Evolutionary conservation across 345 rosid species (phyloP), one percentile per base, ranked within the genome.

Genomic region (Physaria fendleri): DNA sequence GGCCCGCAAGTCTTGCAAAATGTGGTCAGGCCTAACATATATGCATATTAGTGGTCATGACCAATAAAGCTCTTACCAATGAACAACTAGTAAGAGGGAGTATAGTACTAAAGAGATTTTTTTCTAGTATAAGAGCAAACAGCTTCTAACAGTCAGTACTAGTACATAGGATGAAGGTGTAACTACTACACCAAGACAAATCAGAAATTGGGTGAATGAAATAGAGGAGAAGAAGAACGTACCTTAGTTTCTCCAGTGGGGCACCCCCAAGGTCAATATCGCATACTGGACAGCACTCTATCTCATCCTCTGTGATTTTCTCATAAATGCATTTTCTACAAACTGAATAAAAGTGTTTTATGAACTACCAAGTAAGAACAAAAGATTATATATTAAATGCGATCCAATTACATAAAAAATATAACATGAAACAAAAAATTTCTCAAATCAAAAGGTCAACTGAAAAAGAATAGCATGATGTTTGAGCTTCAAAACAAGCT

Each of bases 191-290:
- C n/a, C n/a, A n/a, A n/a, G n/a, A n/a, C n/a, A n/a, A n/a, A n/a
- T n/a, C n/a, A n/a, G n/a, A n/a, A n/a, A n/a, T n/a, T n/a, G n/a
- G 27, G 34, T 25, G 22, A 39, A 6, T 21, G 56, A 23, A 28
- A 39, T 3, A 47, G 53, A 55, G 12, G 58, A 46, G 68, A 47
- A 66, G 52, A 49, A 22, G 54, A 56, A 48, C 63, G 21, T n/a
- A 82, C 98, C 96, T 86, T 69, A 92, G 62, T 77, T 92, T 92
- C 72, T 92, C 96, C 75, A 84, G 17, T 3, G 98, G 96, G 41
- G 77, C 74, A 71, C 87, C 80, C 15, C 98, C 96, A 40, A 92
- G 78, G 74, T 82, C 79, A 24, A 80, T 88, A 61, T 79, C 73
- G 69, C 98, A 92, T 53, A 81, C 76, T 8, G 98, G 98, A 59